Evolutionary conservation across 2,329 filamentous ascomycete species (phyloP), one percentile per base, ranked within the genome.

Genomic region (Verticillium nonalfalfae): DNA sequence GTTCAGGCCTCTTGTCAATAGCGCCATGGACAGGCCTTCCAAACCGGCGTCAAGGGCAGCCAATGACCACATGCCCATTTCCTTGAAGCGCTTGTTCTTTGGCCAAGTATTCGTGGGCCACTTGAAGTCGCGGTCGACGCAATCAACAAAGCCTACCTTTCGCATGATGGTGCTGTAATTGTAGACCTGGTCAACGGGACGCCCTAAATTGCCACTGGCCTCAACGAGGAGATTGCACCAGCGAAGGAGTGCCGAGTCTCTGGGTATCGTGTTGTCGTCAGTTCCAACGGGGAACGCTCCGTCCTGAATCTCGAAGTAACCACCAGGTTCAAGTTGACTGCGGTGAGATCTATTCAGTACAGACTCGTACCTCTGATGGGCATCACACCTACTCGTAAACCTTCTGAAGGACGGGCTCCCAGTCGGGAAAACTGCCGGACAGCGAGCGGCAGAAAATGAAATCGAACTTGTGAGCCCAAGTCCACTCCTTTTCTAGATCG

Each of bases 131-230:
- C 74, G 69, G 66, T 83, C 76, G 0, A 69, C 67, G 0, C 85
- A 76, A 64, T 84, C 74, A 59, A 74, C 70, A 65, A 85, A 85
- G 1, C 83, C 83, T 0, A 78, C 78, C 14, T 78, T 76, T 26
- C 71, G 66, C 61, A 84, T 71, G 60, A 75, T 74, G 38, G 72
- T 69, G 63, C 75, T 73, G 40, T 77, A 72, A 13, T 73, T 61
- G 36, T 52, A n/a, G 0, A 64, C 66, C 0, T 45, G 70, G 36
- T 69, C 68, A 7, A 75, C 66, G 0, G 71, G 68, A n/a, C 73
- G 72, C 1, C 73, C 74, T 56, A 73, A 13, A 7, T 39, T 50
- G 10, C 38, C 36, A 4, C 58, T 58, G 2, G 56, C 61, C n/a
- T 61, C 56, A 6, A 59, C 35, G 4, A 63, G 56, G 4, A 40